Base-by-base conservation (phyloP, 2,329 filamentous ascomycete species). In the Amauroascus niger region DNA sequence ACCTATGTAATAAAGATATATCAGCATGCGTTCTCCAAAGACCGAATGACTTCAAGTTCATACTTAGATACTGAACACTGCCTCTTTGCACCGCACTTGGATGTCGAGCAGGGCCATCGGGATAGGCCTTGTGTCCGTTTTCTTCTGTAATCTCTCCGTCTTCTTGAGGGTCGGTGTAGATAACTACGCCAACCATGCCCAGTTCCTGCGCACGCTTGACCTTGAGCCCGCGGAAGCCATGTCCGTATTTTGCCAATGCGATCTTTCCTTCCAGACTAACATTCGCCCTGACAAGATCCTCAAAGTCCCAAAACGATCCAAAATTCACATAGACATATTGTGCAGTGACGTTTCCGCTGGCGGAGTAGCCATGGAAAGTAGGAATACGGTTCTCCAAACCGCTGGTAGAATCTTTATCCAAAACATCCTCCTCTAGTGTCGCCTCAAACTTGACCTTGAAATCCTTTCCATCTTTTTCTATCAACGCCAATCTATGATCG, bases 361-460 rank as follows among this genome's bases (percentile, higher is more conserved):
- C 89, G 3, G 88, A 95, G 69, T 96, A 97, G 51, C 91, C 93
- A 65, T 97, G 91, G 73, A 97, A 97, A 0, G 86, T 91, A 1
- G 91, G 89, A 22, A 97, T 79, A 28, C 88, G 77, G 62, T 89
- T 79, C 8, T 79, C 70, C 44, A 88, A 74, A 20, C 82, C 79
- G 16, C 83, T 88, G 0, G 89, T 94, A 2, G 82, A 79, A 66
- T 98, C 93, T 50, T 95, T 84, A 0, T 88, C 78, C 4, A 97
- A 73, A 1, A 91, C 78, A 64, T 95, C 88, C 68, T 98, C 93
- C 61, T 87, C 82, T 39, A 97, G 72, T 1, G 81, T 83, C 0
- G 90, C 91, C 65, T 89, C 82, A 63, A 84, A 95, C n/a, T 79
- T 76, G 26, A 90, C 76, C 50, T 79, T 76, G 75, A 61, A 69